Conservation (phyloP, 176 grass and related monocot species). For the Cenchrus purpureus region DNA sequence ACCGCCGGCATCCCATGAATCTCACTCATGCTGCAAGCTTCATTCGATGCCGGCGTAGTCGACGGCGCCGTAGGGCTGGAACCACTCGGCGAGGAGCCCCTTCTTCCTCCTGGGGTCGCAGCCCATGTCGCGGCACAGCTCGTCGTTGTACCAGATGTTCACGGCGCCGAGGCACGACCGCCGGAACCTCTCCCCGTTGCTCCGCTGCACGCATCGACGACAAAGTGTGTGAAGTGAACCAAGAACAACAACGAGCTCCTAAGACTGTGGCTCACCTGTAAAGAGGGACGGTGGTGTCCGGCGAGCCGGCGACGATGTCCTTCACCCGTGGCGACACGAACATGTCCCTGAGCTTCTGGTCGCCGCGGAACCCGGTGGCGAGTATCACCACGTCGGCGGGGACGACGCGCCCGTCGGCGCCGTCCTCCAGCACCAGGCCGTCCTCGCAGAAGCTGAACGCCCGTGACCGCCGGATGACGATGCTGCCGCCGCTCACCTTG, state of each 20-base stretch:
- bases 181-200: conserved; percentile 17
- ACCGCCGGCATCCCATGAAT: too few species aligned
- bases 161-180: conserved; percentile 48
- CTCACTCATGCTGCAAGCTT: too few species aligned
- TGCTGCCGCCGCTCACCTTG: conserved; percentile 55
- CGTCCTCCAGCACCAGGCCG: conserved; percentile 48
- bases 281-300: conserved; percentile 39
- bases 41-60: conserved; percentile 43
- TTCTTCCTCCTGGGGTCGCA: conserved; percentile 69
- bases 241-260: not conserved
- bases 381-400: conserved; percentile 62
- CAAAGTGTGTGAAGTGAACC: not conserved
- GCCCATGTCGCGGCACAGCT: conserved; percentile 76
- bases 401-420: conserved; percentile 22
- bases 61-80: conserved; percentile 52
- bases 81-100: conserved; percentile 64
- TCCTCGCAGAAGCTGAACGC: conserved; percentile 49
- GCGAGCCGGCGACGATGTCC: conserved; percentile 46
- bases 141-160: conserved; percentile 73
- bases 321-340: conserved; percentile 52
- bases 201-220: conserved; percentile 20
- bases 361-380: conserved; percentile 71
- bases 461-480: conserved; percentile 30
- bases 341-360: conserved; percentile 63
- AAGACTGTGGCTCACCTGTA: conserved; percentile 40